Evolutionary conservation across 2,329 filamentous ascomycete species (phyloP).

Genomic region (Calonectria pteridis): DNA sequence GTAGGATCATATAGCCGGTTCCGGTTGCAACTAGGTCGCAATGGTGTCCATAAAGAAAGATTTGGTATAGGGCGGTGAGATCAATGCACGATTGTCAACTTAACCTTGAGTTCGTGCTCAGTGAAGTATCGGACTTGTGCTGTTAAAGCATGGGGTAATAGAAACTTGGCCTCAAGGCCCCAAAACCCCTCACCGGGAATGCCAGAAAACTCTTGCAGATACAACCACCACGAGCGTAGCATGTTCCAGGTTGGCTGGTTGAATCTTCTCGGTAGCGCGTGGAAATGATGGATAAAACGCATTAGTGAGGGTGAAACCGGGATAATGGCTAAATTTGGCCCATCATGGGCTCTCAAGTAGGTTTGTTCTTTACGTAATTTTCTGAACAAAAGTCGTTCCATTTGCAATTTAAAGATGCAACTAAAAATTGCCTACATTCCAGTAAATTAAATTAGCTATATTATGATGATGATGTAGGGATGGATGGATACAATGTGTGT

Average conservation of each 20-base stretch:
- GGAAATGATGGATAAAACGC: no score
- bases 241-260: not conserved
- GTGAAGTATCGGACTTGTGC: not conserved
- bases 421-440: no score
- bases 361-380: no score
- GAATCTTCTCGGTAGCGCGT: no score
- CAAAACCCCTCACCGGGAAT: not conserved
- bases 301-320: no score
- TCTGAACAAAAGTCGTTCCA: no score
- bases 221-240: not conserved
- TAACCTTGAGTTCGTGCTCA: not conserved
- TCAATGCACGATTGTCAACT: not conserved
- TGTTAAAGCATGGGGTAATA: not conserved
- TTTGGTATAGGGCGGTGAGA: not conserved
- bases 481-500: no score
- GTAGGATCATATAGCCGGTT: not conserved
- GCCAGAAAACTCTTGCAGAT: not conserved
- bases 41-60: not conserved
- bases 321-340: no score
- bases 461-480: no score
- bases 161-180: not conserved
- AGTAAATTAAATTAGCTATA: no score
- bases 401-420: no score
- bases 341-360: no score
- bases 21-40: not conserved